phyloP scores from a whole-genome alignment of 768 basidiomycete species.

The Boletus insuetus region DNA sequence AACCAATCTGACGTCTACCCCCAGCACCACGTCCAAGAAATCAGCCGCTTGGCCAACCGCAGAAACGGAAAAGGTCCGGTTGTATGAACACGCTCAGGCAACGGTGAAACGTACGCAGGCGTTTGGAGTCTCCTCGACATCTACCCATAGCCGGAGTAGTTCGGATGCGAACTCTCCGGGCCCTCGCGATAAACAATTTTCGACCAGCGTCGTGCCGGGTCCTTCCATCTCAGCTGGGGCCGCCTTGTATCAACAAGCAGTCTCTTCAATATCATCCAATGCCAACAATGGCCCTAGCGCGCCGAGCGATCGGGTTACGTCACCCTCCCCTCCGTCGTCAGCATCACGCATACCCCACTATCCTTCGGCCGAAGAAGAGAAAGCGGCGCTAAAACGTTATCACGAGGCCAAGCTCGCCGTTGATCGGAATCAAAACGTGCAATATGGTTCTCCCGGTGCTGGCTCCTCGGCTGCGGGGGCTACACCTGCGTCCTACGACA shows the following conservation, averaged over 20 bases:
- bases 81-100: conserved; percentile 67
- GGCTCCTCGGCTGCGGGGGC: conserved; percentile 21
- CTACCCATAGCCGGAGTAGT: conserved; percentile 26
- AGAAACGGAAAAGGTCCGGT: conserved; percentile 71
- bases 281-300: conserved; percentile 12
- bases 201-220: conserved; percentile 11
- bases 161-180: conserved; percentile 26
- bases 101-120: conserved; percentile 62
- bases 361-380: conserved; percentile 69
- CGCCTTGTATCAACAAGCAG: conserved; percentile 44
- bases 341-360: conserved; percentile 44
- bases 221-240: conserved; percentile 39
- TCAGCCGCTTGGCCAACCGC: conserved; percentile 55
- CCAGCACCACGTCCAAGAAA: conserved; percentile 14
- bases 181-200: conserved; percentile 12
- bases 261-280: conserved; percentile 37
- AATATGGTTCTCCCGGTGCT: conserved; percentile 17
- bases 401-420: conserved; percentile 72
- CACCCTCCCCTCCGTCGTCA: conserved; percentile 29
- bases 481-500: conserved; percentile 60
- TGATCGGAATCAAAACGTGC: conserved; percentile 49
- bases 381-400: conserved; percentile 64
- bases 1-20: neutral
- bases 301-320: conserved; percentile 26
- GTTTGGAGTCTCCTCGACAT: conserved; percentile 26